These are phyloP conservation scores for Magnolia changhungtana DNA, from an alignment of 164 flowering plant genomes.

Conservation along the genomic window DNA sequence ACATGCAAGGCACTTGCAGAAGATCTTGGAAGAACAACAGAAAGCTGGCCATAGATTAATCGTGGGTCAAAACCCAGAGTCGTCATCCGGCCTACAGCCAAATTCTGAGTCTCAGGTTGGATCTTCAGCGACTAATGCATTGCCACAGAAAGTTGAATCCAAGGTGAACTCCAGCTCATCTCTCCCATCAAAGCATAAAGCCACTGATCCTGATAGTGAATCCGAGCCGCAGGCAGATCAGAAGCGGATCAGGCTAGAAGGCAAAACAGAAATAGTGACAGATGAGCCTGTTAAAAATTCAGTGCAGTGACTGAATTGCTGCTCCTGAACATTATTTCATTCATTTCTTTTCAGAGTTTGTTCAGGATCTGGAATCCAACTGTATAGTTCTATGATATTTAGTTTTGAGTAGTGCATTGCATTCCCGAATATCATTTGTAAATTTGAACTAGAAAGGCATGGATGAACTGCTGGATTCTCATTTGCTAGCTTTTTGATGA, in stretches of 20 bases:
- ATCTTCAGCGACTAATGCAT: conserved; percentile 17
- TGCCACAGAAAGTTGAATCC: conserved; percentile 23
- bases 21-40: conserved; percentile 56
- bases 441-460: no score
- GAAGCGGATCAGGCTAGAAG: conserved; percentile 28
- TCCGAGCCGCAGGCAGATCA: conserved; percentile 16
- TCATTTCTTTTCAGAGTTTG: not conserved
- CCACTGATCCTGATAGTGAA: conserved; percentile 13
- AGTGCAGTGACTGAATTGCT: conserved; percentile 5
- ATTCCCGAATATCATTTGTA: no score
- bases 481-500: no score
- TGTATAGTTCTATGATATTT: no score
- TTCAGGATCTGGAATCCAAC: not conserved
- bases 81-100: conserved; percentile 16
- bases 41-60: conserved; percentile 36
- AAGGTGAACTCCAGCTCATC: conserved; percentile 26
- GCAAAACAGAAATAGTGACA: conserved; percentile 10
- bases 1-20: conserved; percentile 54
- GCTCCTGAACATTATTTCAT: not conserved
- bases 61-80: conserved; percentile 17
- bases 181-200: conserved; percentile 21
- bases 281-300: conserved; percentile 17
- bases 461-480: no score
- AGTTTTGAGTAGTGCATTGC: no score
- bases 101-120: conserved; percentile 19